Base-by-base conservation (phyloP, 2,329 filamentous ascomycete genomes). In the Epichloe sibirici region DNA sequence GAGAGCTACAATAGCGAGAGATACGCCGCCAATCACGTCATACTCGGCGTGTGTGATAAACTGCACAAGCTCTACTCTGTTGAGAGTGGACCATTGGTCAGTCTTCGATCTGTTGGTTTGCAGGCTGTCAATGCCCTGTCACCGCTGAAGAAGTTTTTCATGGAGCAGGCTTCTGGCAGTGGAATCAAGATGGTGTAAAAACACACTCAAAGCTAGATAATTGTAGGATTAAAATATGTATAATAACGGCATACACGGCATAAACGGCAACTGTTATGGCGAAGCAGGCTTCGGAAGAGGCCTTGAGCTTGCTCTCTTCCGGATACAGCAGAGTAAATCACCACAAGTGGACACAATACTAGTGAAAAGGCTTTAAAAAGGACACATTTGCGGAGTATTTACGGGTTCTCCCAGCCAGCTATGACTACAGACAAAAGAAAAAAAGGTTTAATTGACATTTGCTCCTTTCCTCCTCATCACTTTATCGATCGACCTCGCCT, bases 1-100 rank as follows among this genome's bases (percentile, higher is more conserved):
- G 90, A 96, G 66, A 69, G 79, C 15, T 98, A 97, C 70, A 83
- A 83, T 57, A 75, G 79, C 1, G 88, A 93, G 63, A 79, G 90
- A 40, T 98, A 94, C 67, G 79, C 83, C 2, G 79, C 82, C 42
- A 97, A 97, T 68, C 86, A 86, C 57, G 76, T 85, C 55, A 77
- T 94, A 66, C 74, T 90, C 51, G 90, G 82, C 52, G 86, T 85
- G 45, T 88, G 83, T 58, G 91, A 97, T 70, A 91, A 96, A 71
- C 73, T 97, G 59, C 90, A 96, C 69, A 95, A 91, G 72, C 71
- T 96, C 44, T 97, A 95, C 68, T 85, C 85, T n/a, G 81, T 88
- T 0, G 82, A 82, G 23, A 83, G 79, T 55, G 88, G 88, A 0
- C 90, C 90, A 1, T 70, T 97, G 37, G 86, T 95, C 17, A 85